Evolutionary conservation across 306 rosid species (phyloP), one percentile per base, ranked within the genome.

Genomic region (Corylus heterophylla): DNA sequence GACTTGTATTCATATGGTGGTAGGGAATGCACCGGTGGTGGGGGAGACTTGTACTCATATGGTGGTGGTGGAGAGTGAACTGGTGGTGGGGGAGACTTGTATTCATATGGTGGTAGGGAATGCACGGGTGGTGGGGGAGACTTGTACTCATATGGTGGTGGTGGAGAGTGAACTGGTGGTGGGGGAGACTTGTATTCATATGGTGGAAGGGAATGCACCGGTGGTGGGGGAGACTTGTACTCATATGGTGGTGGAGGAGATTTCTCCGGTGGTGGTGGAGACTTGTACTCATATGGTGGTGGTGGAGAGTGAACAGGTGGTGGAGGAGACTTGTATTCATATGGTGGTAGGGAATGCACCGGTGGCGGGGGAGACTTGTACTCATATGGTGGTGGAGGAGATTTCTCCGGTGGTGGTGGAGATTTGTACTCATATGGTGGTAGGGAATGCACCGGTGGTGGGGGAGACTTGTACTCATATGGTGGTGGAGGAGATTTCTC

Each of bases 51-150:
- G 16, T 83, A 83, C 11, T 79, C 55, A 70, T 83, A 83, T 0
- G 77, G 77, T 0, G 76, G 64, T 3, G 54, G 31, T 0, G 73
- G 73, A 7, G 73, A 18, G 22, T 22, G 22, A 22, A 22, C 22
- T 22, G 64, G 51, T 12, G 12, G 25, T 3, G 79, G 45, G 3
- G 72, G 72, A 0, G 78, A 75, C 78, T 58, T 75, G 71, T 75
- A 75, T 2, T 9, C 67, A 4, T 74, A 74, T 0, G 67, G 67
- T 0, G 80, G 74, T 22, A 22, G 22, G 22, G 22, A 22, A 22
- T 22, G 22, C 22, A 22, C 22, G 0, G 22, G 96, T 0, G 96
- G 92, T 11, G 97, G 91, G 0, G 97, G 93, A 5, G 92, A 83
- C 5, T 83, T 83, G 72, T 91, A 89, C 0, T 54, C 0, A 12